A percentile compares a stretch with the other conserved stretches of the same genome.
Conservation (phyloP, 2,329 filamentous ascomycete species). For the Penicillium occitanis region DNA sequence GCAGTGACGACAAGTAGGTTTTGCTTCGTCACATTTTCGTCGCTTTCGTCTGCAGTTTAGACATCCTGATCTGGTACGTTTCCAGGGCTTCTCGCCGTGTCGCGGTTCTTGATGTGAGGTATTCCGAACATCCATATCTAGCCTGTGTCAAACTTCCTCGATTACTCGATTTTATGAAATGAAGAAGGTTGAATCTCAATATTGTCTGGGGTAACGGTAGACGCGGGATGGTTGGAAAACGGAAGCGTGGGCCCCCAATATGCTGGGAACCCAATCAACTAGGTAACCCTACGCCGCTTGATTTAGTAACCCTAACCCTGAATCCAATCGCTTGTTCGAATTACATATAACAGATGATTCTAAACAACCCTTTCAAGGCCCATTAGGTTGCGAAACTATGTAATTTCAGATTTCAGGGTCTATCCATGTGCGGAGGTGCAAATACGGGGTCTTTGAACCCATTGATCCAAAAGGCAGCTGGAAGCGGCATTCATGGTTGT, state of each 20-base stretch:
- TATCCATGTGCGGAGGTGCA: too few relatives aligned
- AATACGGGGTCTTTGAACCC: too few relatives aligned
- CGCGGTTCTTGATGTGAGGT: background rate
- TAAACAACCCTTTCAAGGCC: background rate
- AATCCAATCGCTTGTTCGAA: background rate
- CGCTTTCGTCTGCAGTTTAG: constrained; percentile 11
- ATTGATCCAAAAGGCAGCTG: background rate
- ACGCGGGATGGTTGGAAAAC: background rate
- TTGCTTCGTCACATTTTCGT: constrained; percentile 11
- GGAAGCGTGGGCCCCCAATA: background rate
- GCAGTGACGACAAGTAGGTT: constrained; percentile 9
- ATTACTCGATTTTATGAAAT: background rate
- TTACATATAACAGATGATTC: background rate
- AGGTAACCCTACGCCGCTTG: background rate
- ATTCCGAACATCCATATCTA: background rate
- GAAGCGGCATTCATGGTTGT: background rate
- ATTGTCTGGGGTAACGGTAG: background rate
- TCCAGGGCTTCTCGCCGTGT: background rate
- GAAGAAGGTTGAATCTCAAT: background rate
- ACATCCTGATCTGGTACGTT: constrained; percentile 15
- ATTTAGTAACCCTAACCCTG: background rate
- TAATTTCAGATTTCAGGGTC: too few relatives aligned
- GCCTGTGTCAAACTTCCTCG: background rate
- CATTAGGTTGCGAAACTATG: background rate
- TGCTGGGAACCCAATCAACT: background rate